Evolutionary conservation across 805 yeast species (phyloP).

Genomic region (Zygotorulaspora florentina): DNA sequence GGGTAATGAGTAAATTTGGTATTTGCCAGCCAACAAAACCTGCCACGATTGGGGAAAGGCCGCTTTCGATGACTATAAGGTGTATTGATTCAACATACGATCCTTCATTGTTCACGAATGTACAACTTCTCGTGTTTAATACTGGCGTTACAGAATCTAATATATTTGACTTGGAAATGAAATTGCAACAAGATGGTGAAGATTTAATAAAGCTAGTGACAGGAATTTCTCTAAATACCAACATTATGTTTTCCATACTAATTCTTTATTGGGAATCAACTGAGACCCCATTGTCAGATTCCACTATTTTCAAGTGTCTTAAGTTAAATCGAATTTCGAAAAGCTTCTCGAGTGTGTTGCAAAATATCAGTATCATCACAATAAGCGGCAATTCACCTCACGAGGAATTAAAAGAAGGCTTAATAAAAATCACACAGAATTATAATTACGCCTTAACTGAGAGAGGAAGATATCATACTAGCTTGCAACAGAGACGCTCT

Average conservation of each 20-base stretch:
- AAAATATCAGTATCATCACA: constrained; percentile 28
- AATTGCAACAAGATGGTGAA: constrained; percentile 33
- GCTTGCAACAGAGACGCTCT: constrained; percentile 16
- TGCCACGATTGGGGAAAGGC: constrained; percentile 1
- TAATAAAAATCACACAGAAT: constrained; percentile 26
- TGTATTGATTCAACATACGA: constrained; percentile 25
- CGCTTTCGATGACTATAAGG: constrained; percentile 17
- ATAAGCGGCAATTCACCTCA: constrained; percentile 33
- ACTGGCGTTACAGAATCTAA: constrained; percentile 35
- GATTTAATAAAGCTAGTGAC: constrained; percentile 35
- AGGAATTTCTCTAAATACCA: constrained; percentile 35
- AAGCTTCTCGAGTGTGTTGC: constrained; percentile 27
- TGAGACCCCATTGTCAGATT: constrained; percentile 22
- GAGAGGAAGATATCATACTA: constrained; percentile 32
- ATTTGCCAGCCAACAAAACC: constrained; percentile 9
- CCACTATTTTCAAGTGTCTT: constrained; percentile 17
- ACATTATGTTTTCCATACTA: constrained; percentile 33
- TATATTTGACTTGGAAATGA: constrained; percentile 36
- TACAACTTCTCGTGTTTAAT: constrained; percentile 37
- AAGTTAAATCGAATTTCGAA: constrained; percentile 31
- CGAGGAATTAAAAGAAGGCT: constrained; percentile 27
- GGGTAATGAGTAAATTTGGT: constrained; percentile 36
- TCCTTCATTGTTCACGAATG: constrained; percentile 25
- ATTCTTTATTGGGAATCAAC: constrained; percentile 41
- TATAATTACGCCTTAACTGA: constrained; percentile 32